Evolutionary conservation across 768 basidiomycete species (phyloP), one percentile per base, ranked within the genome.

Genomic region (Lactarius deliciosus): DNA sequence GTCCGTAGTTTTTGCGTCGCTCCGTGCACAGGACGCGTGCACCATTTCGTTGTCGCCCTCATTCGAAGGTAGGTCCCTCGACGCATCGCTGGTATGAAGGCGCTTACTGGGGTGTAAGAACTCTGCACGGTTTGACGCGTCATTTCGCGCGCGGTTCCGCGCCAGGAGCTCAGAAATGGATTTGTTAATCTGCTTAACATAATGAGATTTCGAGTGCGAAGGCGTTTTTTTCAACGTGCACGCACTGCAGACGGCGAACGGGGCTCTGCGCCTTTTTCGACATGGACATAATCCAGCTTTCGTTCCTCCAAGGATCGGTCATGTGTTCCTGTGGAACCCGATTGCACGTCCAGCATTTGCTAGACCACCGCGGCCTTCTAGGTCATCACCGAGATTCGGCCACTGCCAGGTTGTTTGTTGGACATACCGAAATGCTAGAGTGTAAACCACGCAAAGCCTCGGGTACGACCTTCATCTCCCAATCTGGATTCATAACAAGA

Each of bases 71-170:
- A 7, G n/a, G 20, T 7, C 57, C 36, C 41, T 57, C 22, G 47
- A n/a, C 16, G 55, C 22, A 55, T 58, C 34, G 57, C 32, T 18
- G 7, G 82, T 70, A 30, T 79, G 79, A 57, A 77, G 79, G 36
- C 82, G 81, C 65, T 88, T 87, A 72, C 87, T 83, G 2, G 82
- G 78, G 6, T 83, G 77, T 0, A 93, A 77, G 72, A 93, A 94
- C 71, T 94, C 91, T 9, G 82, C 77, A 32, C 87, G 85, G 72
- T 94, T 94, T 11, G 91, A 93, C 43, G 82, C 82, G 71, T 91
- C 86, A 70, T 90, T 92, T 54, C 86, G 84, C 1, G 86, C 85
- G 7, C 89, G 83, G 60, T 87, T 92, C 58, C 81, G 79, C 0
- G 90, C 88, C 1, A 94, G 82, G 64, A 93, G 88, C 54, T 78